These are phyloP conservation scores for Phytopythium mirpurense DNA, from an alignment of 352 stramenopile species.

Conservation along the genomic window DNA sequence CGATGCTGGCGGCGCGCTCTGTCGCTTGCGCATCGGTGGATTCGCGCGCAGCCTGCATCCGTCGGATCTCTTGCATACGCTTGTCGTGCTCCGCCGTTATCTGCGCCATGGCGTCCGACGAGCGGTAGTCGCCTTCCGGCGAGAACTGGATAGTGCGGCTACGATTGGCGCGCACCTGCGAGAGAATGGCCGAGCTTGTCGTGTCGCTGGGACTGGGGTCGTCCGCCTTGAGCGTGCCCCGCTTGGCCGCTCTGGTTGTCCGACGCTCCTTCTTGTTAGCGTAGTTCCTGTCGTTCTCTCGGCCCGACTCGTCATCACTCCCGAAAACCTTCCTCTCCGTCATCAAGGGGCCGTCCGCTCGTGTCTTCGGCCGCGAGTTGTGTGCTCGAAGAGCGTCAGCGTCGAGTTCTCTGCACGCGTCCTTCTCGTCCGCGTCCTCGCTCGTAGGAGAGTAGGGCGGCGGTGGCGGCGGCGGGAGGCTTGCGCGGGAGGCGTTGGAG, in stretches of 20 bases:
- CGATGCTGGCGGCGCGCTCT: not conserved
- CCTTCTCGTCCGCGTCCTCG: conserved; percentile 17
- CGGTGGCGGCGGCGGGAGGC: conserved; percentile 17
- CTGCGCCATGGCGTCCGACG: conserved; percentile 22
- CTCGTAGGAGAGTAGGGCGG: conserved; percentile 17
- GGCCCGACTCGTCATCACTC: not conserved
- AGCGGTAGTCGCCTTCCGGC: conserved; percentile 24
- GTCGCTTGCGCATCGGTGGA: not conserved
- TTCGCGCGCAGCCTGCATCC: conserved; percentile 14
- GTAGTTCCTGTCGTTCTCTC: conserved; percentile 5
- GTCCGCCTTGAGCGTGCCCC: not conserved
- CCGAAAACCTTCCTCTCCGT: not conserved
- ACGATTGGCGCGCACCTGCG: conserved; percentile 41
- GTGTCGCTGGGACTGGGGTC: conserved; percentile 14
- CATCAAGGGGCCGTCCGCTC: not conserved
- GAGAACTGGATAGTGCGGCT: conserved; percentile 32
- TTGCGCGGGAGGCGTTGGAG: not conserved
- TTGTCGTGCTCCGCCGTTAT: conserved; percentile 41
- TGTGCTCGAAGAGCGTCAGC: conserved; percentile 18
- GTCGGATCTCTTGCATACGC: conserved; percentile 37
- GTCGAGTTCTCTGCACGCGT: conserved; percentile 17
- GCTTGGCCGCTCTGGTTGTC: not conserved
- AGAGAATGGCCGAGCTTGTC: conserved; percentile 34
- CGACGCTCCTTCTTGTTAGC: conserved; percentile 1
- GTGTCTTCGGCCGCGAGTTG: conserved; percentile 9